Evolutionary conservation across 2,329 filamentous ascomycete genomes (phyloP).

Genomic region (Exophiala sp.): DNA sequence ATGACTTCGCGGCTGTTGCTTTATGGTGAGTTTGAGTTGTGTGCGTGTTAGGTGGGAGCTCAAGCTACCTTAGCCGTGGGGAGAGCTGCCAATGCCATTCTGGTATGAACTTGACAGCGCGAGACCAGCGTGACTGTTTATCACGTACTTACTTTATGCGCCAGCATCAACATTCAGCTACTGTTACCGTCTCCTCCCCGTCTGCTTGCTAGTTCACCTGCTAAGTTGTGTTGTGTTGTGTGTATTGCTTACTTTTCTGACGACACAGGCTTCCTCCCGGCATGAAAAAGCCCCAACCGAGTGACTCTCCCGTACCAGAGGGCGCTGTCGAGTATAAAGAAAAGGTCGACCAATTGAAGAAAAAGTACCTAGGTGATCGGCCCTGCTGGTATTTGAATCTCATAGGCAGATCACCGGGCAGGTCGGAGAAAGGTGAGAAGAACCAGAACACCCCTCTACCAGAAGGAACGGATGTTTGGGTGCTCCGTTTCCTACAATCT

Average conservation of each 20-base stretch:
- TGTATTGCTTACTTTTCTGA: too few species aligned
- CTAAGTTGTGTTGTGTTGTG: too few species aligned
- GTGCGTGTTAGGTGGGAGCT: too few species aligned
- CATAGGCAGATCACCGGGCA: conserved; percentile 10
- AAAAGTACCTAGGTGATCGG: conserved; percentile 14
- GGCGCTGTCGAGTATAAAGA: conserved; percentile 10
- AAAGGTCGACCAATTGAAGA: conserved; percentile 14
- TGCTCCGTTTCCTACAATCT: not conserved
- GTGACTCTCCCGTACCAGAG: not conserved
- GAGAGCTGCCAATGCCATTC: too few species aligned
- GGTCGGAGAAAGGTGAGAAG: conserved; percentile 16
- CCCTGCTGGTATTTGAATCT: conserved; percentile 21
- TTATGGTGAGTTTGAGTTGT: conserved; percentile 22
- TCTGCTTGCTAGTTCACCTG: too few species aligned
- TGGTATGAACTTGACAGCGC: too few species aligned
- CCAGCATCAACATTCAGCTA: too few species aligned
- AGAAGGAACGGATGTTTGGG: too few species aligned
- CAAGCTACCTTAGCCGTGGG: too few species aligned
- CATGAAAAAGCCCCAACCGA: conserved; percentile 9
- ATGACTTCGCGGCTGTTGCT: conserved; percentile 16
- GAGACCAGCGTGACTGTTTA: too few species aligned
- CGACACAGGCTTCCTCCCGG: conserved; percentile 17
- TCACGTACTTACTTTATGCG: too few species aligned
- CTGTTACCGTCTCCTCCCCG: too few species aligned
- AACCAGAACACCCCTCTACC: not conserved